Base-by-base conservation (phyloP, 2,329 filamentous ascomycete genomes). In the Monosporascus sp. region DNA sequence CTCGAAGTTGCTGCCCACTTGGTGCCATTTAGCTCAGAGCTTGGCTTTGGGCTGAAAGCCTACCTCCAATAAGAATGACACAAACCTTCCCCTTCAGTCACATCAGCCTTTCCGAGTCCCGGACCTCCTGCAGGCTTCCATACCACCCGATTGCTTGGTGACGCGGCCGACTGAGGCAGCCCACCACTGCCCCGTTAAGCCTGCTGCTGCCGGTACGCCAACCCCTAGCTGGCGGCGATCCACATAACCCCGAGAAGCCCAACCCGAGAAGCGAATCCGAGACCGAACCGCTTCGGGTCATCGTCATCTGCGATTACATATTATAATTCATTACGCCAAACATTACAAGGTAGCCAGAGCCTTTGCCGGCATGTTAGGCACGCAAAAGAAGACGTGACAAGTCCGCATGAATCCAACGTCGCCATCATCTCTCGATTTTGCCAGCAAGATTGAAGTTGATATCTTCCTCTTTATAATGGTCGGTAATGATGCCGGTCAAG, bases 391-490 rank as follows among this genome's bases (percentile, higher is more conserved):
- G 19, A 14, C 3, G 9, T 11, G 31, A 11, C 9, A 40, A n/a
- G 38, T 40, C 17, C 9, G 40, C 22, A 43, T 24, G 17, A 7
- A 40, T n/a, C 19, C 38, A 9, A 43, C 20, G 43, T 53, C 37
- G 45, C 51, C 43, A 24, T 66, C 61, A 64, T 56, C 61, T 60
- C 49, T 68, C 64, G 46, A 64, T 63, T 54, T 68, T 72, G 49
- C 67, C 73, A 66, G 71, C 75, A 9, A 78, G 67, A 56, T 82
- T 76, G 56, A 84, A 82, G 61, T 84, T 83, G 52, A 87, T 82
- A 62, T 91, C 88, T 65, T 90, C 86, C 26, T 79, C 75, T 59
- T 87, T 85, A 69, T 91, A 91, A 66, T 91, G 88, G 65, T 91
- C 88, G 43, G 81, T 82, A 43, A 91, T 84, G 55, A 91, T 84